Base-by-base conservation (phyloP, 495 filamentous ascomycete genomes). In the Tuber magnatum region DNA sequence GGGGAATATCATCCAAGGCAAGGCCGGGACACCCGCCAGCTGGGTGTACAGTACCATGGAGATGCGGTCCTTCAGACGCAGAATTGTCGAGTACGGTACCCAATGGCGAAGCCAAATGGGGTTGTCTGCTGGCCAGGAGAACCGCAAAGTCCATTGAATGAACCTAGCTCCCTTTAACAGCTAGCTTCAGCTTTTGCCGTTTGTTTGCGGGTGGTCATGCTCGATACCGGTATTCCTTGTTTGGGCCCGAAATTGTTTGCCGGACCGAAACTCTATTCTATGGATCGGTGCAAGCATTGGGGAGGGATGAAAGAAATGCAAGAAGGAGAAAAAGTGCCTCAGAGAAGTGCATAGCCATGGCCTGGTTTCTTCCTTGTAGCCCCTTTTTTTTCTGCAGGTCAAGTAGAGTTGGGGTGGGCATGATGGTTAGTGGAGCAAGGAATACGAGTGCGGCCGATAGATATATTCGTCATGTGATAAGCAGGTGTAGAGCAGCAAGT, bases 361-460 rank as follows among this genome's bases (percentile, higher is more conserved):
- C 16, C 56, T 35, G 12, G 28, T 65, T 65, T 65, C 24, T 28
- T 28, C 51, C 51, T 7, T 28, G 51, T 14, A 28, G 24, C 8
- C 51, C 51, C 51, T 56, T 24, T 56, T 56, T 56, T 65, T 65
- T 35, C 56, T 65, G 56, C 28, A 35, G 56, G 56, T 35, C 56
- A 35, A 65, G 56, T 18, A 28, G 2, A 65, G 56, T 35, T 65
- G 14, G 56, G 28, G 56, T 18, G 28, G 28, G 56, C 28, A 0
- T 28, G 72, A 14, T 74, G 51, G 40, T 65, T 56, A 42, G 18
- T 38, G 74, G 32, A 48, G 32, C 38, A 74, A 18, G 73, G 73
- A 76, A 48, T n/a, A n/a, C n/a, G n/a, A n/a, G n/a, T n/a, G n/a
- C n/a, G n/a, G n/a, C n/a, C n/a, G n/a, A n/a, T n/a, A n/a, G n/a